phyloP scores from a whole-genome alignment of 768 basidiomycete genomes.

The Russula earlei region DNA sequence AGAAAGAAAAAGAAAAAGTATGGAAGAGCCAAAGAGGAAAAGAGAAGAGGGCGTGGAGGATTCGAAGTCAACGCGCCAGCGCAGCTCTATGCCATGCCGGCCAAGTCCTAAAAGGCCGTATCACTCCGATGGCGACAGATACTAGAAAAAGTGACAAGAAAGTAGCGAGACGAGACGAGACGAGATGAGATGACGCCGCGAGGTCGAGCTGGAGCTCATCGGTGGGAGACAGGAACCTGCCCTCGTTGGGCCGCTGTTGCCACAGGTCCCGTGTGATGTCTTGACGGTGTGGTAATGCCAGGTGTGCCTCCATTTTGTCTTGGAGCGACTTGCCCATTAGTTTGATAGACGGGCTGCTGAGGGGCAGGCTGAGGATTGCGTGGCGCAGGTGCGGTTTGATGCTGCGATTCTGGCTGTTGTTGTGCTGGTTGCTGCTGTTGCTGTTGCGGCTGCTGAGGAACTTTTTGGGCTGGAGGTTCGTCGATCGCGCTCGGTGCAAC shows the following conservation, averaged over 20 bases:
- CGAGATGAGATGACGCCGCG: too few relatives aligned
- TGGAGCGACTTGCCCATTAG: conserved; percentile 21
- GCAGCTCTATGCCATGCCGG: too few relatives aligned
- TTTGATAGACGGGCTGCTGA: conserved; percentile 28
- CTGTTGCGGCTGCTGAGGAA: conserved; percentile 27
- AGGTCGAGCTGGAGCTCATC: conserved; percentile 10
- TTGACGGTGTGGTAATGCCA: conserved; percentile 14
- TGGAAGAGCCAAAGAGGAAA: neutral
- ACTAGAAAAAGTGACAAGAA: conserved; percentile 3
- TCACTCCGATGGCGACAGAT: conserved; percentile 8
- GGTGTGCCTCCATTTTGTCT: conserved; percentile 23
- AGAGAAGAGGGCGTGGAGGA: conserved; percentile 2
- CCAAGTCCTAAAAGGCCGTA: conserved; percentile 4
- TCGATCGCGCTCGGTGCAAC: conserved; percentile 61
- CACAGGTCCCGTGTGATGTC: conserved; percentile 16
- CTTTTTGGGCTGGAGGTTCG: conserved; percentile 37
- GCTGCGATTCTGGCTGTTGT: conserved; percentile 21
- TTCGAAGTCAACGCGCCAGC: too few relatives aligned
- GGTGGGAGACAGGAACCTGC: conserved; percentile 18
- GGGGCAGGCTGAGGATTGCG: conserved; percentile 8
- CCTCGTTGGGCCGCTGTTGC: conserved; percentile 21
- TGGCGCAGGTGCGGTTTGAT: conserved; percentile 19
- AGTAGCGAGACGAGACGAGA: neutral
- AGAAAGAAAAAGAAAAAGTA: neutral
- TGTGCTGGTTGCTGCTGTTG: conserved; percentile 23